phyloP scores from a whole-genome alignment of 768 basidiomycete genomes.

The Cystofilobasidium macerans region DNA sequence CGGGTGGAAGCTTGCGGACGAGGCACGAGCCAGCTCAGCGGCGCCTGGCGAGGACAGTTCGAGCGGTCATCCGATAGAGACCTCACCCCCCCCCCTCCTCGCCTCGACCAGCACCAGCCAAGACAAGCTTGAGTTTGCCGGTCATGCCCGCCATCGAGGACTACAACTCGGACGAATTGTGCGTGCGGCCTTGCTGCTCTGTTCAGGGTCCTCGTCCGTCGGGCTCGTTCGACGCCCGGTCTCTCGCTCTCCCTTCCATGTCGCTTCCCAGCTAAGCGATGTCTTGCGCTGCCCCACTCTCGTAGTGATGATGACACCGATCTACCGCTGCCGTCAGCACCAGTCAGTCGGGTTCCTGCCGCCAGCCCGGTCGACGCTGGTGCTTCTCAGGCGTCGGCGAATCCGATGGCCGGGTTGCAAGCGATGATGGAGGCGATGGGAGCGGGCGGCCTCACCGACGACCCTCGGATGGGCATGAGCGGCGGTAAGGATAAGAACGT shows the following conservation, averaged over 20 bases:
- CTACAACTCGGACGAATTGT: conserved; percentile 25
- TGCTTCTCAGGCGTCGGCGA: neutral
- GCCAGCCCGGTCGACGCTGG: neutral
- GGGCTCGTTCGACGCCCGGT: neutral
- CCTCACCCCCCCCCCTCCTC: neutral
- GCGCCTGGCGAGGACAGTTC: no score
- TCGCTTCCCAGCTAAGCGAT: no score
- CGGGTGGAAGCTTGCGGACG: no score
- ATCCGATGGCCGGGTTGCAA: conserved; percentile 22
- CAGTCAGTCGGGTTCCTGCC: neutral
- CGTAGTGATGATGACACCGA: conserved; percentile 25
- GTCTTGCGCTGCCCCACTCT: neutral
- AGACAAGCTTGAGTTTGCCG: neutral
- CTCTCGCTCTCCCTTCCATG: neutral
- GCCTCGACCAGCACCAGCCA: neutral
- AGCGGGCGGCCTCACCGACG: neutral
- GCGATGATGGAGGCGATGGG: conserved; percentile 26
- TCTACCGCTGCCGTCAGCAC: conserved; percentile 18
- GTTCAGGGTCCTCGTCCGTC: neutral
- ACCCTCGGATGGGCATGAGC: neutral
- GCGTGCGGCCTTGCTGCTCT: neutral
- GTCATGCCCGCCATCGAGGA: conserved; percentile 22
- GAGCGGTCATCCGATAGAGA: no score
- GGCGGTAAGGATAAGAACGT: neutral
- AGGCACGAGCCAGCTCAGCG: no score